Conservation (phyloP, 257 asterid genomes). For the Verbena officinalis region DNA sequence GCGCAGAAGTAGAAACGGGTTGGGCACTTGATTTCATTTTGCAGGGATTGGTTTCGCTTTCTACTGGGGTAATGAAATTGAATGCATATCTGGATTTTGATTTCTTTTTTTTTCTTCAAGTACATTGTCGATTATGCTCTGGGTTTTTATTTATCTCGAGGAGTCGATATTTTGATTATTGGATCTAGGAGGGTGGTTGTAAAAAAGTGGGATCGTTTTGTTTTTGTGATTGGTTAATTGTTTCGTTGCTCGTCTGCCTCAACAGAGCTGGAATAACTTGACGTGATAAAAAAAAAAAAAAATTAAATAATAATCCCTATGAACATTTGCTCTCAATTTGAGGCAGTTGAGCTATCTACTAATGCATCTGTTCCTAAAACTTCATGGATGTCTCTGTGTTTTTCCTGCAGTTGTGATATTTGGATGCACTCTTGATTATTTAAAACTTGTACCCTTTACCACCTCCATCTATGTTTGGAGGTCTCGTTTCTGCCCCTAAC, state of each 20-base stretch:
- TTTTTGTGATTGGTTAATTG: background rate
- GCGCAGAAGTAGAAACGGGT: conserved; percentile 15
- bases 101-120: background rate
- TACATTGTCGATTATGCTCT: conserved; percentile 22
- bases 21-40: conserved; percentile 8
- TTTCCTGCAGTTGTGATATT: conserved; percentile 39
- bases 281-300: too few species aligned
- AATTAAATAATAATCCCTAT: too few species aligned
- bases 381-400: conserved; percentile 15
- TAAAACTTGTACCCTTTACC: conserved; percentile 33
- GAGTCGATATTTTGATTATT: conserved; percentile 16
- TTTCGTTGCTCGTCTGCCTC: too few species aligned
- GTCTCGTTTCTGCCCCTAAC: conserved; percentile 58
- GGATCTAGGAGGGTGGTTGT: conserved; percentile 22
- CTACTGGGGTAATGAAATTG: conserved; percentile 18
- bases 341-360: background rate
- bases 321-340: background rate
- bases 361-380: conserved; percentile 21
- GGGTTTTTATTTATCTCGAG: background rate
- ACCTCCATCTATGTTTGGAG: conserved; percentile 95
- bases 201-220: background rate
- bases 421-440: conserved; percentile 25
- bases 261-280: too few species aligned
- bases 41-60: conserved; percentile 1
- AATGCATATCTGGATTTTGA: background rate